Percentiles rank a stretch among this genome's conserved stretches.
phyloP scores from a whole-genome alignment of 495 filamentous ascomycete genomes.

The Podospora comata region DNA sequence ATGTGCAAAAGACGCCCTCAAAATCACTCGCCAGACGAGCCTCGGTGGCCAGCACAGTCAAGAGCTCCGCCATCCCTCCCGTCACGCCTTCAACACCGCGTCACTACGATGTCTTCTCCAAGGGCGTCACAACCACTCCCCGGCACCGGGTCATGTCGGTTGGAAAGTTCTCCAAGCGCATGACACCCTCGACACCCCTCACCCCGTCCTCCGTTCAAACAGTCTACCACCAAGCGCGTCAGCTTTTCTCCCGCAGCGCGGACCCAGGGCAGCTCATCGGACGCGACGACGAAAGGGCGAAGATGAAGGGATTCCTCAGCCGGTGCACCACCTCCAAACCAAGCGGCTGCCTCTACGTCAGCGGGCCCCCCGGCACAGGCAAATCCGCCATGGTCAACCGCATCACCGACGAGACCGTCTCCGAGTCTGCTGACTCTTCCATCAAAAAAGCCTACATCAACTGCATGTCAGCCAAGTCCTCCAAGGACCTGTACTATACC shows the following conservation, averaged over 20 bases:
- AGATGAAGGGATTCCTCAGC: constrained; percentile 67
- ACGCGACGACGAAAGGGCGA: constrained; percentile 71
- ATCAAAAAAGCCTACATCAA: constrained; percentile 79
- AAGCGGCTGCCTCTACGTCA: constrained; percentile 91
- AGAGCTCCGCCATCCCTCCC: constrained; percentile 33
- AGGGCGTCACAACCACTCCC: constrained; percentile 43
- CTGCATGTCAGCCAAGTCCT: constrained; percentile 89
- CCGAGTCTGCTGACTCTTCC: constrained; percentile 37
- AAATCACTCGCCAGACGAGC: constrained; percentile 21
- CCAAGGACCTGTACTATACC: constrained; percentile 74
- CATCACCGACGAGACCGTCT: constrained; percentile 58
- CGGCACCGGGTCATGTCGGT: constrained; percentile 50
- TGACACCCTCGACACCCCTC: constrained; percentile 58
- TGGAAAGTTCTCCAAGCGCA: constrained; percentile 49
- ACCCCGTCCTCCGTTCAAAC: constrained; percentile 63
- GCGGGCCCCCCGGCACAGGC: constrained; percentile 91
- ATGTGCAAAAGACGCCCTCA: constrained; percentile 30
- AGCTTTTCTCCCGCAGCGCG: constrained; percentile 76
- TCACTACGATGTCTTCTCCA: constrained; percentile 50
- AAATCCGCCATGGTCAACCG: constrained; percentile 91
- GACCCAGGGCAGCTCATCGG: constrained; percentile 76
- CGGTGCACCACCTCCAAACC: constrained; percentile 55
- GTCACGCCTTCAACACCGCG: constrained; percentile 66
- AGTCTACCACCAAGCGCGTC: constrained; percentile 81
- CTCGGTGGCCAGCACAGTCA: constrained; percentile 19